Percentiles rank a stretch among this genome's conserved stretches.
Evolutionary conservation across 139 green algal species (phyloP).

Genomic region (Chlamydomonas schloesseri): DNA sequence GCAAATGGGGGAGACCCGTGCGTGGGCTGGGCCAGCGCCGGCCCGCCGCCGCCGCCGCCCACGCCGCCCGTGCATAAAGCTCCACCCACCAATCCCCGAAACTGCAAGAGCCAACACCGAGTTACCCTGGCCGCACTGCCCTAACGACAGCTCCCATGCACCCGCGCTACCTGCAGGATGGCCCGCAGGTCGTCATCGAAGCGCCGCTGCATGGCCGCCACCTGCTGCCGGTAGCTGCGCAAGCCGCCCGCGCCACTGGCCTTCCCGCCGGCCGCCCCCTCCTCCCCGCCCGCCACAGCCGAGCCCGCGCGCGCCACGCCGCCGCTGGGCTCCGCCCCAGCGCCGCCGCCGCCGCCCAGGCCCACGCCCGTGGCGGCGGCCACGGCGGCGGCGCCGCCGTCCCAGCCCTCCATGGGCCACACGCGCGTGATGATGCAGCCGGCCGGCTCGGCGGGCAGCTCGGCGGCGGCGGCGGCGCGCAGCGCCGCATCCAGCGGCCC

Average conservation of each 20-base stretch:
- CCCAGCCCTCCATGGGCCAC: slow-evolving; percentile 46
- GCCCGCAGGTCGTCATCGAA: slow-evolving; percentile 66
- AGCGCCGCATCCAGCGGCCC: slow-evolving; percentile 63
- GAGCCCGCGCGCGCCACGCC: too few relatives aligned
- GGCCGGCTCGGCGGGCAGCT: slow-evolving; percentile 23
- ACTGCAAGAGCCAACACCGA: too few relatives aligned
- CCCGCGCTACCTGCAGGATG: slow-evolving; percentile 52
- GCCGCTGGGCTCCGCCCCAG: too few relatives aligned
- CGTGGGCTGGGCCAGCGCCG: too few relatives aligned
- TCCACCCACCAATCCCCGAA: too few relatives aligned
- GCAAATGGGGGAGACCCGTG: too few relatives aligned
- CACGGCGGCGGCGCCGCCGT: neutral
- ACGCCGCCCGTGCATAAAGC: too few relatives aligned
- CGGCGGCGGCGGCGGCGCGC: slow-evolving; percentile 39
- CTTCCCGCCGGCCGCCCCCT: neutral
- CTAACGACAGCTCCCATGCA: too few relatives aligned
- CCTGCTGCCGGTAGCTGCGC: slow-evolving; percentile 51
- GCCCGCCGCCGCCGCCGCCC: too few relatives aligned
- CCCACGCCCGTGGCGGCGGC: neutral
- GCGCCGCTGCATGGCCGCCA: slow-evolving; percentile 55
- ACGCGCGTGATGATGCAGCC: slow-evolving; percentile 26
- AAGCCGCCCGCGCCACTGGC: neutral
- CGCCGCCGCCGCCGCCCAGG: neutral
- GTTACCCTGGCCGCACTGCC: too few relatives aligned
- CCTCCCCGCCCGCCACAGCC: neutral